A percentile compares a stretch with the other conserved stretches of the same genome.
Evolutionary conservation across 2,329 filamentous ascomycete genomes (phyloP).

Genomic region (Colletotrichum horii): DNA sequence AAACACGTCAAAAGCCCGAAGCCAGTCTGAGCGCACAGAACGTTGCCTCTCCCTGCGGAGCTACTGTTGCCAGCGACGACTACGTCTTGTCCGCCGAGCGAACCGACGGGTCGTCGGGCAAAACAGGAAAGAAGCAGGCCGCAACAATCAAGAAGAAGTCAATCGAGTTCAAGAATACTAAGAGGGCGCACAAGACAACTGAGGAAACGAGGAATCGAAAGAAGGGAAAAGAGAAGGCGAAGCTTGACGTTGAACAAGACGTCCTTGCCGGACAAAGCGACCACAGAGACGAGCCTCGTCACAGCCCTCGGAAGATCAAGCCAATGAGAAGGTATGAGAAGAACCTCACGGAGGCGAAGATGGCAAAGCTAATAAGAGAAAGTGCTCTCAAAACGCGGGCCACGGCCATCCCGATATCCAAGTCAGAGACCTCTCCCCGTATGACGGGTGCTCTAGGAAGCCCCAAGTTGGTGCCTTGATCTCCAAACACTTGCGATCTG

Average conservation of each 20-base stretch:
- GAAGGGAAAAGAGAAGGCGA: neutral
- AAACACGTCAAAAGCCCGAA: neutral
- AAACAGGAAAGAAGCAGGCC: no score
- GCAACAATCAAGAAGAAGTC: neutral
- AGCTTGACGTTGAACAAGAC: neutral
- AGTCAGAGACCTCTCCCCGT: neutral
- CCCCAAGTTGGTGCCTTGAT: neutral
- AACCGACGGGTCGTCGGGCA: neutral
- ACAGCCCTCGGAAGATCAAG: neutral
- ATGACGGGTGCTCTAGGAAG: neutral
- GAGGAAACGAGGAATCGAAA: neutral
- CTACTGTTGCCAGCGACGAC: slow-evolving; percentile 43
- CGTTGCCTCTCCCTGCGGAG: slow-evolving; percentile 13
- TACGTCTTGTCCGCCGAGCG: slow-evolving; percentile 26
- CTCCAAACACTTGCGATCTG: neutral
- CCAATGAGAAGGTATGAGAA: neutral
- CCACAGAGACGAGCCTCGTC: neutral
- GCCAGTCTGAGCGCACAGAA: neutral
- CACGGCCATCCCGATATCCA: neutral
- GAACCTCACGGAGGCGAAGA: neutral
- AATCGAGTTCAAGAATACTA: neutral
- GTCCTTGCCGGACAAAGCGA: neutral
- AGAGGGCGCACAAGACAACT: neutral
- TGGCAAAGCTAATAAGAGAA: neutral
- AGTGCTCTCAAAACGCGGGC: slow-evolving; percentile 3